phyloP scores from a whole-genome alignment of 2,329 filamentous ascomycete genomes.

The Alternaria alternata region DNA sequence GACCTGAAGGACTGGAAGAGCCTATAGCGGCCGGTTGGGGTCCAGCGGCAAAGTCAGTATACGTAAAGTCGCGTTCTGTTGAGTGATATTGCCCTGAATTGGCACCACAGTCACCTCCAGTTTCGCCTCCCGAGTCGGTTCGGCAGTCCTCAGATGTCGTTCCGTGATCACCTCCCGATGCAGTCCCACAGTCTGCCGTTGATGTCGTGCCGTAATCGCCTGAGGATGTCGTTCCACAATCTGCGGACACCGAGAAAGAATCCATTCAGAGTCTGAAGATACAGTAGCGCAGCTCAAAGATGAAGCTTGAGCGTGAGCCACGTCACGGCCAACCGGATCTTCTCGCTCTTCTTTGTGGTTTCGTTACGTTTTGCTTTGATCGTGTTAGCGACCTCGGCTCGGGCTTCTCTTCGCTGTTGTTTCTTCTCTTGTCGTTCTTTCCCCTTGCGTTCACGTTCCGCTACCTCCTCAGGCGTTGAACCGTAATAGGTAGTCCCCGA shows the following conservation, averaged over 20 bases:
- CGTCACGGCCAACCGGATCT: not conserved
- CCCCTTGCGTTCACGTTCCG: not conserved
- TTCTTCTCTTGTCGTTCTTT: not conserved
- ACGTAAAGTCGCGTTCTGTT: not conserved
- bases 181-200: not conserved
- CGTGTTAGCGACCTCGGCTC: not conserved
- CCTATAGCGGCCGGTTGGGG: not conserved
- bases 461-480: not conserved
- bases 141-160: not conserved
- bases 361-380: not conserved
- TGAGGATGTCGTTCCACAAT: not conserved
- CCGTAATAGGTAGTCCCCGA: not conserved
- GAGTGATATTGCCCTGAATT: not conserved
- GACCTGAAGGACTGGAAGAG: not conserved
- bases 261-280: not conserved
- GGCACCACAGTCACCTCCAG: not conserved
- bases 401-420: not conserved
- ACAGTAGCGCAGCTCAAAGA: not conserved
- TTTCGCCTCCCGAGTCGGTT: not conserved
- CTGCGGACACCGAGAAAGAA: not conserved
- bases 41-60: not conserved
- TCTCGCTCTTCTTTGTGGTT: not conserved
- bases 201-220: not conserved
- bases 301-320: not conserved
- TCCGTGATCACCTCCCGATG: not conserved